Conservation (phyloP, 768 basidiomycete genomes). For the Psilocybe tampanensis region DNA sequence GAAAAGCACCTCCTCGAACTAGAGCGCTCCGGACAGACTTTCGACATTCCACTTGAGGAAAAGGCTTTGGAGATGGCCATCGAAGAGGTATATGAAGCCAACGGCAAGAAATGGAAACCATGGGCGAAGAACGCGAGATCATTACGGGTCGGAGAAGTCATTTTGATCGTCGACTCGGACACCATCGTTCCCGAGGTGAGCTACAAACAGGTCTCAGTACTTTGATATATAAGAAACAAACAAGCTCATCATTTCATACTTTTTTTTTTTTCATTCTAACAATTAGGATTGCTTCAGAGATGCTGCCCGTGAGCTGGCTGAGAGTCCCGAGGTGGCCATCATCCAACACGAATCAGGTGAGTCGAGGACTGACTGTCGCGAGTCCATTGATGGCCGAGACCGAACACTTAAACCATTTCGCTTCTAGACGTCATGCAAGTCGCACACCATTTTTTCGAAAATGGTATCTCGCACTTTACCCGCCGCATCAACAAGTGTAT, state of each 20-base stretch:
- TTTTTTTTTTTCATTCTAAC: neutral
- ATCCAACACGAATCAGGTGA: slow-evolving; percentile 87
- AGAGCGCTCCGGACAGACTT: slow-evolving; percentile 41
- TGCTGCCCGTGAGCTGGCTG: slow-evolving; percentile 82
- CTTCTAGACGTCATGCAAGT: slow-evolving; percentile 84
- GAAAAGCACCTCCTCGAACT: slow-evolving; percentile 52
- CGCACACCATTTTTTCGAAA: slow-evolving; percentile 88
- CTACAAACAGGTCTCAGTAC: slow-evolving; percentile 7
- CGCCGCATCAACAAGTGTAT: slow-evolving; percentile 84
- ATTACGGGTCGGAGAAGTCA: slow-evolving; percentile 76
- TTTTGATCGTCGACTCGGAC: slow-evolving; percentile 84
- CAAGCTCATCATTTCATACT: neutral
- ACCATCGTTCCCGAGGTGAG: slow-evolving; percentile 73
- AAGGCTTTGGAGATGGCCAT: slow-evolving; percentile 72
- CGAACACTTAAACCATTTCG: slow-evolving; percentile 1
- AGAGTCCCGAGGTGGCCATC: slow-evolving; percentile 84
- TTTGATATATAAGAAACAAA: neutral
- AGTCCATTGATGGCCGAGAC: neutral
- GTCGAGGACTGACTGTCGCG: slow-evolving; percentile 15
- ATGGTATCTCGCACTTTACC: slow-evolving; percentile 88
- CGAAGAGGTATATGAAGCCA: slow-evolving; percentile 69
- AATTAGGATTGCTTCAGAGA: slow-evolving; percentile 83
- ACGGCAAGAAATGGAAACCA: slow-evolving; percentile 61
- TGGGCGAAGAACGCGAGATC: slow-evolving; percentile 79
- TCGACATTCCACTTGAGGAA: slow-evolving; percentile 60